Evolutionary conservation across 176 grass and related monocot species (phyloP), one percentile per base, ranked within the genome.

Genomic region (Alopecurus myosuroides): DNA sequence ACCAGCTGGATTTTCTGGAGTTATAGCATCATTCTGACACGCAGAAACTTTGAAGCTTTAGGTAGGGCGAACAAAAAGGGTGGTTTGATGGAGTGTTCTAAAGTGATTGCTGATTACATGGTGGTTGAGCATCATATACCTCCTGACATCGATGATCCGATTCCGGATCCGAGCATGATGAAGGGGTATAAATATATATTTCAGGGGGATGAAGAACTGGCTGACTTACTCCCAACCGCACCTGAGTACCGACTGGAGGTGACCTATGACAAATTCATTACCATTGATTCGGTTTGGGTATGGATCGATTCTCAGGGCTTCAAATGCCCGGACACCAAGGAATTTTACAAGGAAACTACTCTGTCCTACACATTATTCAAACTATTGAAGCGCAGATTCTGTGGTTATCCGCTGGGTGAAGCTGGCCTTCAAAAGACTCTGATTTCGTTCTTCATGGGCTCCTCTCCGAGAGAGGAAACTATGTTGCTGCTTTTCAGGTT

Each of bases 331-430:
- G 1, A 85, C 28, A 11, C 9, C 9, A 48, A 25, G 2, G 25
- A 62, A 45, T 22, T 3, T 2, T 64, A 44, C 33, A 78, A 45
- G 61, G 77, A 80, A 1, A 13, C 40, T 3, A 3, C 77, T 0
- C 77, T 86, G 3, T 72, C 53, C 0, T 64, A 51, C 41, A 40
- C 77, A 58, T 9, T 86, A 37, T 63, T 74, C 78, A 63, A 86
- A 36, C 70, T 86, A 12, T 0, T 80, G 14, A 86, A 80, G 55
- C 17, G 41, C 29, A 69, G 77, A 23, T 73, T 80, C 11, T 80
- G 84, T 46, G 65, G 40, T 8, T 86, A 86, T 33, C 7, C 0
- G 0, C 34, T 72, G 34, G 20, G 50, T 17, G 84, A 86, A 55
- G 84, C 76, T 44, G 29, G 66, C 5, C 64, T 34, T 23, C 8